Evolutionary conservation across 1,284 basidiomycete genomes (phyloP).

Genomic region (Ustanciosporium gigantosporum): DNA sequence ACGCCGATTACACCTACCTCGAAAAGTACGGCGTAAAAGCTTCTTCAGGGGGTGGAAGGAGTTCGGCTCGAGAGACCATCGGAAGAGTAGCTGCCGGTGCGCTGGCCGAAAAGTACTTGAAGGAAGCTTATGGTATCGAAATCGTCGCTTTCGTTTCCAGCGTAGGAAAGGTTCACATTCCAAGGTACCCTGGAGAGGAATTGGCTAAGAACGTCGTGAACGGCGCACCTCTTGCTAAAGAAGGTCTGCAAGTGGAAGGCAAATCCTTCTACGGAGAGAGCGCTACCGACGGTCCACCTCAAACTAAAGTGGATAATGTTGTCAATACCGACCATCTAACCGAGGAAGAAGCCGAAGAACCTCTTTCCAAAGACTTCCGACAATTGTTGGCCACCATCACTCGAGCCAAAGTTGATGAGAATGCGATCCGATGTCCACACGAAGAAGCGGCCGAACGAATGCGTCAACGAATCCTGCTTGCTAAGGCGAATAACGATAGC

Average conservation of each 20-base stretch:
- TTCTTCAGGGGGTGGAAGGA: constrained; percentile 90
- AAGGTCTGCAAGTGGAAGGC: constrained; percentile 4
- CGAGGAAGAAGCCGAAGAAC: constrained; percentile 75
- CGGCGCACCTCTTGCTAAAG: constrained; percentile 2
- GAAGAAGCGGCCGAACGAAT: constrained; percentile 82
- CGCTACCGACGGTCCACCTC: constrained; percentile 62
- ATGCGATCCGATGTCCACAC: constrained; percentile 88
- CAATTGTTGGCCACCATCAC: constrained; percentile 79
- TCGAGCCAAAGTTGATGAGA: constrained; percentile 84
- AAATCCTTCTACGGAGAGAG: constrained; percentile 40
- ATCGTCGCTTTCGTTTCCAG: constrained; percentile 96
- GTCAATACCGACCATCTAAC: constrained; percentile 66
- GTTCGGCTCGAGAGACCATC: constrained; percentile 93
- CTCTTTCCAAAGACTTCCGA: constrained; percentile 80
- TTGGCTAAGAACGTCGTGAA: constrained; percentile 29
- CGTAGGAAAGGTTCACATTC: constrained; percentile 86
- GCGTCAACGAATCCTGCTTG: constrained; percentile 90
- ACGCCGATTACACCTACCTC: constrained; percentile 98
- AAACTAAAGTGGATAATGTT: constrained; percentile 44
- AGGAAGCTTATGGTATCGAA: constrained; percentile 83
- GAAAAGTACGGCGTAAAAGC: constrained; percentile 98
- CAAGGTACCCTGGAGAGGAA: constrained; percentile 56
- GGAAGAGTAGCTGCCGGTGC: constrained; percentile 97
- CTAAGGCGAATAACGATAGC: constrained; percentile 87
- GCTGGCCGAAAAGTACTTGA: constrained; percentile 95